phyloP scores from a whole-genome alignment of 1,139 yeast species.

The Martiniozyma asiatica region DNA sequence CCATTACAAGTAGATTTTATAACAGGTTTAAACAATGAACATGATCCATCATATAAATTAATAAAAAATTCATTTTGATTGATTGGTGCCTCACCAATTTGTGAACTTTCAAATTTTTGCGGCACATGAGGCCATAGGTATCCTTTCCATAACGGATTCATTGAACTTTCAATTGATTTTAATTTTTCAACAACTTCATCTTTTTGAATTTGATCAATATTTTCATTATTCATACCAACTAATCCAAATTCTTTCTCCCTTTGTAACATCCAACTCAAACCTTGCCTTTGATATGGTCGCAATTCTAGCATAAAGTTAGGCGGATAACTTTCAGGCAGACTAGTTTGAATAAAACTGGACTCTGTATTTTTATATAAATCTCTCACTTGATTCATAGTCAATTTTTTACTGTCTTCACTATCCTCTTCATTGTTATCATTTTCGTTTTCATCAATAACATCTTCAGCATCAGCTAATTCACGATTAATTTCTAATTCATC shows the following conservation, averaged over 20 bases:
- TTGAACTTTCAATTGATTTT: constrained; percentile 31
- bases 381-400: constrained; percentile 63
- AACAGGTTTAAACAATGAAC: constrained; percentile 57
- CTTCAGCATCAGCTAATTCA: constrained; percentile 3
- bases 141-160: constrained; percentile 83
- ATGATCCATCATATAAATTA: constrained; percentile 73
- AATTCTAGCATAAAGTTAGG: constrained; percentile 43
- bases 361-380: constrained; percentile 63
- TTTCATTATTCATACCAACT: constrained; percentile 24
- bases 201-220: constrained; percentile 14
- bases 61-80: constrained; percentile 42
- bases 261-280: constrained; percentile 72
- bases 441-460: constrained; percentile 23
- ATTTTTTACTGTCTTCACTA: constrained; percentile 8
- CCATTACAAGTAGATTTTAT: constrained; percentile 52
- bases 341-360: constrained; percentile 30
- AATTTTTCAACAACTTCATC: constrained; percentile 12
- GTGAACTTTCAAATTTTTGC: constrained; percentile 5
- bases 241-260: constrained; percentile 43
- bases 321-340: constrained; percentile 57
- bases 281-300: constrained; percentile 68
- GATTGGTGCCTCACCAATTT: background rate
- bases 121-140: constrained; percentile 54
- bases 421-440: constrained; percentile 6
- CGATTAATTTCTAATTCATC: constrained; percentile 1